Conservation (phyloP, 192 early-diverging fungal genomes). For the Chytriomyces sp. region DNA sequence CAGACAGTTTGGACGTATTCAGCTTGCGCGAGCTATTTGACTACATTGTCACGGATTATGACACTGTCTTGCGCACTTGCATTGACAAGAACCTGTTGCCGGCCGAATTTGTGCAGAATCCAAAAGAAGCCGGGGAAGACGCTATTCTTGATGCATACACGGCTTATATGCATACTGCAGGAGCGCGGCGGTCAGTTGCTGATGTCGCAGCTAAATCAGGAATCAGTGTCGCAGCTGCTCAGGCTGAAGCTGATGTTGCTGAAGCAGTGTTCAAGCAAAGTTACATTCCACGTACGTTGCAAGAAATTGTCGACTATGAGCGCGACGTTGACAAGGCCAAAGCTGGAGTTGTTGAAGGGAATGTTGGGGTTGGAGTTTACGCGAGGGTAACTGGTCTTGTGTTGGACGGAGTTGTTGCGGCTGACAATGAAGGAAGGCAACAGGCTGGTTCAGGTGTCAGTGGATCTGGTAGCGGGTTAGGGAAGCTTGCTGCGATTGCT, state of each 20-base stretch:
- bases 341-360: conserved; percentile 69
- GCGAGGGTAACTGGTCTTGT: conserved; percentile 16
- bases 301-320: conserved; percentile 89
- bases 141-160: conserved; percentile 66
- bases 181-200: background rate
- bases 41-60: conserved; percentile 66
- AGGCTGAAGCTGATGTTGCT: conserved; percentile 58
- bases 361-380: conserved; percentile 17
- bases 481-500: background rate
- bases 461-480: background rate
- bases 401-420: conserved; percentile 1
- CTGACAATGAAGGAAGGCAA: background rate
- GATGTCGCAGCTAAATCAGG: background rate
- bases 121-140: conserved; percentile 60
- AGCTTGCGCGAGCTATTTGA: conserved; percentile 86
- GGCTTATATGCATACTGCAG: conserved; percentile 2
- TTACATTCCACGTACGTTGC: conserved; percentile 89
- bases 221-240: conserved; percentile 35
- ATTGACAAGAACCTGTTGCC: conserved; percentile 51
- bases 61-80: conserved; percentile 22
- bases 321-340: conserved; percentile 77
- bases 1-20: conserved; percentile 41
- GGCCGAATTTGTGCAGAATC: conserved; percentile 1
- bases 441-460: background rate
- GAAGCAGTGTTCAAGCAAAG: conserved; percentile 91